phyloP scores from a whole-genome alignment of 192 early-diverging fungal species.

The Backusella liffmaniae region DNA sequence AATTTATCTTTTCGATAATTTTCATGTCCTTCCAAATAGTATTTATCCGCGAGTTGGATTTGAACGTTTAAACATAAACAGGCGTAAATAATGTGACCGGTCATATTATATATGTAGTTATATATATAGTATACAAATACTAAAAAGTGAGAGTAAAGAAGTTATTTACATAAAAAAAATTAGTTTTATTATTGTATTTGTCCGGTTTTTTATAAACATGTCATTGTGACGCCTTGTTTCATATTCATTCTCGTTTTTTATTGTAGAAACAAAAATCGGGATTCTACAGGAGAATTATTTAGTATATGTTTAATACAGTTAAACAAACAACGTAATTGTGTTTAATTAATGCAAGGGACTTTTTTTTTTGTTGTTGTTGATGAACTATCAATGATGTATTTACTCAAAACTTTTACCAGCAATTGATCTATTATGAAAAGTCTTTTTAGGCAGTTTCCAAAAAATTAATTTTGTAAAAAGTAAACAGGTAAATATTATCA shows the following conservation, averaged over 20 bases:
- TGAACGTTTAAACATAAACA: conserved; percentile 27
- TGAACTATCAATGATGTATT: background rate
- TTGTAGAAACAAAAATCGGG: background rate
- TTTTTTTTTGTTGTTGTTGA: background rate
- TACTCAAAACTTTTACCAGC: background rate
- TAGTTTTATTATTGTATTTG: background rate
- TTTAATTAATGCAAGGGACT: background rate
- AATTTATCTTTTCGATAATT: background rate
- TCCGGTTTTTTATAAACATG: background rate
- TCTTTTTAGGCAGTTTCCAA: background rate
- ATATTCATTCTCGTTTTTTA: background rate
- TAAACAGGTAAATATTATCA: no score
- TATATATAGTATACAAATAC: background rate
- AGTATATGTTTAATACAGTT: background rate
- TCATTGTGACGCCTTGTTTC: conserved; percentile 3
- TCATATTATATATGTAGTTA: background rate
- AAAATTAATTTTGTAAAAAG: background rate
- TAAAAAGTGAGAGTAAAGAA: background rate
- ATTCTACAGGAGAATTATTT: background rate
- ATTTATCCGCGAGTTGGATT: conserved; percentile 20
- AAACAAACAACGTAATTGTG: background rate
- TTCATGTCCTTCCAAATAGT: conserved; percentile 17
- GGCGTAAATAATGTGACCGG: conserved; percentile 29
- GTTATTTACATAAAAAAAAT: background rate
- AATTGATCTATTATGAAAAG: background rate